phyloP scores from a whole-genome alignment of 2,329 filamentous ascomycete genomes.

The Lasiodiplodia hormozganensis region DNA sequence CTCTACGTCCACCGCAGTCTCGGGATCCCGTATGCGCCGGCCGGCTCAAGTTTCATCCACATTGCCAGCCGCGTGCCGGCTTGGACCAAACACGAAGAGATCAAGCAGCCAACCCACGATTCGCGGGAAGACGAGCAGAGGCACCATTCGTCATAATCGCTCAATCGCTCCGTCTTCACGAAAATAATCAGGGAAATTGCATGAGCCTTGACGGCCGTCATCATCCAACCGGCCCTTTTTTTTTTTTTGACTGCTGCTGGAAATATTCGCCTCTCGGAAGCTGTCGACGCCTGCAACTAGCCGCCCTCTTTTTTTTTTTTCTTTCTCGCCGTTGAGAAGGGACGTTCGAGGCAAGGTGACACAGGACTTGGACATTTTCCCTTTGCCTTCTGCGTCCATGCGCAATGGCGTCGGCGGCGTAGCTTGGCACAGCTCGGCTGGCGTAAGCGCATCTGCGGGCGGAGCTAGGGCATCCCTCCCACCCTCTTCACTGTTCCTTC shows the following conservation, averaged over 20 bases:
- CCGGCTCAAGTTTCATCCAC: constrained; percentile 18
- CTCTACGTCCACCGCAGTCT: not conserved
- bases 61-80: constrained; percentile 11
- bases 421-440: constrained; percentile 22
- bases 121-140: not conserved
- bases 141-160: constrained; percentile 4
- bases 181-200: constrained; percentile 12
- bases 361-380: not conserved
- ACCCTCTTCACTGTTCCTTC: not conserved
- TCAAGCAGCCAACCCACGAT: not conserved
- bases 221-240: constrained; percentile 12
- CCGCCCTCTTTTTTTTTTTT: not conserved
- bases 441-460: constrained; percentile 4
- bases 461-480: not conserved
- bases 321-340: not conserved
- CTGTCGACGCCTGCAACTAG: not conserved
- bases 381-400: constrained; percentile 8
- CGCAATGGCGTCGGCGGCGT: constrained; percentile 23
- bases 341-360: not conserved
- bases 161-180: not conserved
- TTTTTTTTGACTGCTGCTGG: not conserved
- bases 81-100: constrained; percentile 2
- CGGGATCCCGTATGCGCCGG: constrained; percentile 1
- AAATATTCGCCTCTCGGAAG: not conserved
- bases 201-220: not conserved